phyloP scores from a whole-genome alignment of 164 flowering plant species.

The Vitis labrusca region DNA sequence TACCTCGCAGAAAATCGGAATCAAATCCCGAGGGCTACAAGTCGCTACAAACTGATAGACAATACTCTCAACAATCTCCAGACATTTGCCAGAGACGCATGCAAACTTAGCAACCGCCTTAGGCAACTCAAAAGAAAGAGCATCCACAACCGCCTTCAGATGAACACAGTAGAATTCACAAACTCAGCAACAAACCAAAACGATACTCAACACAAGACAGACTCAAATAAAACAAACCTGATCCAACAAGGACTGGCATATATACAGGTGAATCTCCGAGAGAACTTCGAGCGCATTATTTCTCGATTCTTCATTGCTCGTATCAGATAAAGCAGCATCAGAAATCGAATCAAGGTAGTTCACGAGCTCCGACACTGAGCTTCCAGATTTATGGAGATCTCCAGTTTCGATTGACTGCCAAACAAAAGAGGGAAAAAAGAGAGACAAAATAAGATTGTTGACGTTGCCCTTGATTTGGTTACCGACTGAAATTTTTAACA shows the following conservation, averaged over 20 bases:
- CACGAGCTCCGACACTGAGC: conserved; percentile 33
- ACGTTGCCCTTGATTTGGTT: background rate
- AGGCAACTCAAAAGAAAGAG: conserved; percentile 68
- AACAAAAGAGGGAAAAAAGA: background rate
- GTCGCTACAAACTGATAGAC: conserved; percentile 33
- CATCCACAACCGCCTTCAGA: conserved; percentile 56
- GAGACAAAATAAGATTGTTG: background rate
- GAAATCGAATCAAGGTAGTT: conserved; percentile 41
- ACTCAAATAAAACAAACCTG: conserved; percentile 38
- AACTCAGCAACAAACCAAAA: conserved; percentile 1
- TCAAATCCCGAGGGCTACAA: conserved; percentile 83
- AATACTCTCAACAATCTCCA: conserved; percentile 39
- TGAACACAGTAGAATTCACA: conserved; percentile 1
- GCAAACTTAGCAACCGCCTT: conserved; percentile 60
- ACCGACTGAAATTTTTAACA: background rate
- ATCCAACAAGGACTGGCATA: conserved; percentile 39
- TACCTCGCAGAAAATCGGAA: conserved; percentile 75
- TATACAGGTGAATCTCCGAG: conserved; percentile 30
- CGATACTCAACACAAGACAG: background rate
- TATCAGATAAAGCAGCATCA: conserved; percentile 22
- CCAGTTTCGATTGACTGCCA: conserved; percentile 40
- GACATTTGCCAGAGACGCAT: conserved; percentile 40
- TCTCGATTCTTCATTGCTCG: conserved; percentile 22
- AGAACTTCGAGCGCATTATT: conserved; percentile 38
- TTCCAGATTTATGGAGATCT: conserved; percentile 28